A percentile compares a stretch with the other conserved stretches of the same genome.
These are phyloP conservation scores for Panaeolus papilionaceus DNA, from an alignment of 768 basidiomycete genomes.

Conservation along the genomic window DNA sequence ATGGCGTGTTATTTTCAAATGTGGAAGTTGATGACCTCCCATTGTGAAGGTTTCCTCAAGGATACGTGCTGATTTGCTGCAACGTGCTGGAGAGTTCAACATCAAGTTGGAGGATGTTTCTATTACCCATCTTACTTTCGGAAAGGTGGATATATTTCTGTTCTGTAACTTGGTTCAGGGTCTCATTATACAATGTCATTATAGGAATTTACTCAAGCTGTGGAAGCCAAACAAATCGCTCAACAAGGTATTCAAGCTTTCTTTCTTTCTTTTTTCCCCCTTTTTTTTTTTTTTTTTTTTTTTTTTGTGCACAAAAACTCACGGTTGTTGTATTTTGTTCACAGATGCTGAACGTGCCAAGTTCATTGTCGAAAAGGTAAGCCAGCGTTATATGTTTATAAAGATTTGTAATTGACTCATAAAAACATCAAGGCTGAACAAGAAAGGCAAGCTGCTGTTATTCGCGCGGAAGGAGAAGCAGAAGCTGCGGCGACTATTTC, in stretches of 20 bases:
- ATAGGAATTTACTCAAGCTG: constrained; percentile 96
- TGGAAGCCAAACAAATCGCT: constrained; percentile 99
- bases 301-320: constrained; percentile 12
- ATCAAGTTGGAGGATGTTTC: constrained; percentile 97
- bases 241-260: constrained; percentile 77
- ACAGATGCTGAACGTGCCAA: constrained; percentile 97
- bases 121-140: constrained; percentile 90
- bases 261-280: not conserved
- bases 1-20: not conserved
- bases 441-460: constrained; percentile 98
- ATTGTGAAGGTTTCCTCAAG: constrained; percentile 78
- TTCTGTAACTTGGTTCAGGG: constrained; percentile 12
- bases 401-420: not conserved
- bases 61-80: constrained; percentile 90
- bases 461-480: constrained; percentile 97
- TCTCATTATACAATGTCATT: constrained; percentile 9
- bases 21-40: not conserved
- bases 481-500: constrained; percentile 96
- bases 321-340: constrained; percentile 6
- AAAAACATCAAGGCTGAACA: constrained; percentile 81
- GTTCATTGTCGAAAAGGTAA: constrained; percentile 97
- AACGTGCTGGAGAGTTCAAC: constrained; percentile 95
- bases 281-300: not conserved
- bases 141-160: constrained; percentile 59
- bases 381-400: not conserved